Evolutionary conservation across 495 filamentous ascomycete genomes (phyloP), one percentile per base, ranked within the genome.

Genomic region (Tuber melanosporum): DNA sequence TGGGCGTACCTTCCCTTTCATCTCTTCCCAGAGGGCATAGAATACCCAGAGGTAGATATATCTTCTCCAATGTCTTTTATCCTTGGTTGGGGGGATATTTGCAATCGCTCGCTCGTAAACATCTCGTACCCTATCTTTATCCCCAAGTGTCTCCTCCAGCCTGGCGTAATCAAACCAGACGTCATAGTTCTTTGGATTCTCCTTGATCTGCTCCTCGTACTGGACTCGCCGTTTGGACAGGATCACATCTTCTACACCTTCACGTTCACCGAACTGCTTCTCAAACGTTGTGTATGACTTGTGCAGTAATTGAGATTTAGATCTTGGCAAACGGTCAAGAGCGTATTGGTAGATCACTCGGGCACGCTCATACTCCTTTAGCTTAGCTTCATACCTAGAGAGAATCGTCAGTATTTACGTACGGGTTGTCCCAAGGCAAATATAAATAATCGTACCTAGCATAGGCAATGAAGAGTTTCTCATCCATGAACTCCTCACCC

Each of bases 1-100:
- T 66, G n/a, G 39, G 72, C 76, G 15, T 70, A 79, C 78, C 72
- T 91, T 91, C 41, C 89, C 89, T 74, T 94, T 91, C 87, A 91
- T 90, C 82, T 98, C 95, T 84, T 98, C 95, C 90, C 91, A 98
- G 26, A 97, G 85, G 1, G 96, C 95, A 85, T 99, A 99, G 86
- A 98, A 97, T 70, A 98, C 89, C 92, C 95, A 99, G 5, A 99
- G 89, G 84, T 97, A 99, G 77, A 99, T 97, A 83, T 99, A 99
- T 41, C 95, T 87, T 75, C 95, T 88, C 95, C 95, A 99, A 85
- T 98, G 94, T 52, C 95, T 89, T 86, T 99, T 99, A 85, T 98
- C 95, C 80, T 96, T 93, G 5, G 93, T 96, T 15, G 95, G 95
- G 22, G 95, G 95, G 15, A 98, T 90, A 81, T 99, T 95, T 43